These are phyloP conservation scores for Penicillium glabrum DNA, from an alignment of 2,329 filamentous ascomycete genomes.

Conservation along the genomic window DNA sequence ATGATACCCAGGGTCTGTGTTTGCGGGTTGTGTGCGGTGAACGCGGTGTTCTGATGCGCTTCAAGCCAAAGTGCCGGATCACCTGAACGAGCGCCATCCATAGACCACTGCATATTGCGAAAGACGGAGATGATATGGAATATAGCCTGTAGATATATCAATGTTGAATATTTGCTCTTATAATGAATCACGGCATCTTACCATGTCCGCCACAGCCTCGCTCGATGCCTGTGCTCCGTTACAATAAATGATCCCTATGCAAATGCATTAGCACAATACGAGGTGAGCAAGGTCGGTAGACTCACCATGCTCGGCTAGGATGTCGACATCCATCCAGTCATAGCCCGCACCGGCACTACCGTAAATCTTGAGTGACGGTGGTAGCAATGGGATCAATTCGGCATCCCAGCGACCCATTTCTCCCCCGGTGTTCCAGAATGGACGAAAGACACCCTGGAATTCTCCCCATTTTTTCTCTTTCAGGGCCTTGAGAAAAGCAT, in stretches of 20 bases:
- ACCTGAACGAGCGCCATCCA: constrained; percentile 8
- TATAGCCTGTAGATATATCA: background rate
- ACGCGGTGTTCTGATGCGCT: constrained; percentile 8
- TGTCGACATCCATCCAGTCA: constrained; percentile 11
- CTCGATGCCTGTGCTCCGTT: constrained; percentile 7
- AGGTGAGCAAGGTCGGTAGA: background rate
- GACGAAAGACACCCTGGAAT: constrained; percentile 5
- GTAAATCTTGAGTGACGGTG: constrained; percentile 2
- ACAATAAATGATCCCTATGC: constrained; percentile 5
- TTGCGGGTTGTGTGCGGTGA: constrained; percentile 5
- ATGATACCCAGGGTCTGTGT: constrained; percentile 6
- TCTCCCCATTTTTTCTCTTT: constrained; percentile 9
- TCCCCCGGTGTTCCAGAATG: constrained; percentile 7
- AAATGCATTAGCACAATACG: background rate
- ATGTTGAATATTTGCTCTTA: background rate
- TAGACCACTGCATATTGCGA: constrained; percentile 11
- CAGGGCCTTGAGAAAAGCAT: background rate
- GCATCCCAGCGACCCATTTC: constrained; percentile 10
- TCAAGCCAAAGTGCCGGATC: constrained; percentile 7
- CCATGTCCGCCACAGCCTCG: constrained; percentile 9
- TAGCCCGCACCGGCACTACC: constrained; percentile 7
- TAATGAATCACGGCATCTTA: background rate
- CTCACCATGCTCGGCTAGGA: constrained; percentile 5
- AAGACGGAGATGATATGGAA: constrained; percentile 8
- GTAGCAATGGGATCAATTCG: constrained; percentile 8